Evolutionary conservation across 441 rosid species (phyloP), one percentile per base, ranked within the genome.

Genomic region (Daphne laureola): DNA sequence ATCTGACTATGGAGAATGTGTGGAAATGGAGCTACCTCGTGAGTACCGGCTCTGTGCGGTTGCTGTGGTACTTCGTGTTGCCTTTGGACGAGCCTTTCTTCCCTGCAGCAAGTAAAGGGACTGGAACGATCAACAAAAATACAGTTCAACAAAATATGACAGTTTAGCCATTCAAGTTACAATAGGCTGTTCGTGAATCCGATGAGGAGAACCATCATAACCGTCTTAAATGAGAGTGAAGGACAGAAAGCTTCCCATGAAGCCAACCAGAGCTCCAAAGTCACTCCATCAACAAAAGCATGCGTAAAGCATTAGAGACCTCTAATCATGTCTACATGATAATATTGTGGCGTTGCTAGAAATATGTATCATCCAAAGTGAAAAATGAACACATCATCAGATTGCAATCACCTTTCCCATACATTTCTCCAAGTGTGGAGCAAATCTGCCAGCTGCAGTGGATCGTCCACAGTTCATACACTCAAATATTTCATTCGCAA

Each of bases 371-470:
- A 31, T 31, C 11, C 11, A 9, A 31, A 31, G 38, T 9, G 11
- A 31, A 7, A 31, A 5, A 31, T 31, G 38, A 31, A 31, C 1
- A 53, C 3, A 54, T 58, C 49, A 55, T 42, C 57, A 26, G 11
- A 12, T 42, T 47, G 58, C 12, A n/a, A 46, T 67, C 61, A 88
- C 96, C 94, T 88, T 92, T 62, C 98, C 98, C 96, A 92, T 86
- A 81, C 98, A 92, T 74, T 83, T 92, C 56, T 86, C 96, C 62
- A 92, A 57, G 79, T 92, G 98, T 68, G 96, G 96, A 75, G 98
- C 97, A 64, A 92, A 86, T 63, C 90, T 84, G 68, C 98, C 97
- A 8, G 98, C 96, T 72, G 78, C 66, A 48, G 86, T 79, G 14
- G 84, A 75, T 51, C 93, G 68, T 36, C 95, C 81, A 66, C 98